These are phyloP conservation scores for Galerina sulciceps DNA, from an alignment of 768 basidiomycete genomes.

Conservation along the genomic window DNA sequence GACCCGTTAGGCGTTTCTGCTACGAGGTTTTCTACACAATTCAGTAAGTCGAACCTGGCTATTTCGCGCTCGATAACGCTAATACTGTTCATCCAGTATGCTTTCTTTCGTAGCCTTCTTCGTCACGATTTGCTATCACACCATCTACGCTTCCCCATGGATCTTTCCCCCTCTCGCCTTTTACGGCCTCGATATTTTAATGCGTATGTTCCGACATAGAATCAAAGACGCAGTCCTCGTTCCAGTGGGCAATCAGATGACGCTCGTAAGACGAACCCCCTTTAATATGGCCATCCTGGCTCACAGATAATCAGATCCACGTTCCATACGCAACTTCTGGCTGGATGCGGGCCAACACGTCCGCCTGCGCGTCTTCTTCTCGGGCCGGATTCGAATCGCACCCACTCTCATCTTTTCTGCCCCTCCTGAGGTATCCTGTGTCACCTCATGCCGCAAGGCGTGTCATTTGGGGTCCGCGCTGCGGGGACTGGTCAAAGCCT, in stretches of 20 bases:
- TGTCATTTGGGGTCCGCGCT: conserved; percentile 70
- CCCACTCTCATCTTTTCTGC: conserved; percentile 79
- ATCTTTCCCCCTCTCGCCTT: conserved; percentile 81
- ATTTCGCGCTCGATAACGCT: conserved; percentile 10
- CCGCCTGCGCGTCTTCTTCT: conserved; percentile 65
- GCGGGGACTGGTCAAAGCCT: conserved; percentile 77
- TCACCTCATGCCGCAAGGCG: conserved; percentile 36
- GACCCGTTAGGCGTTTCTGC: conserved; percentile 60
- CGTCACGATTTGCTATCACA: conserved; percentile 85
- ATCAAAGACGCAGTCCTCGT: conserved; percentile 77
- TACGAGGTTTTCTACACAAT: conserved; percentile 74
- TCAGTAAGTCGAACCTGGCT: conserved; percentile 61
- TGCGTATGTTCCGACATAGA: conserved; percentile 70
- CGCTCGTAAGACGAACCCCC: conserved; percentile 53
- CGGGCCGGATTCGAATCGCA: conserved; percentile 77
- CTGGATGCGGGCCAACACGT: conserved; percentile 84
- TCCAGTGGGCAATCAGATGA: conserved; percentile 68
- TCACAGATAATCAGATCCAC: conserved; percentile 48
- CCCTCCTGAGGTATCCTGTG: conserved; percentile 54
- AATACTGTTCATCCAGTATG: conserved; percentile 37
- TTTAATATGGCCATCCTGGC: conserved; percentile 31
- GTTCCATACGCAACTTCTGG: conserved; percentile 64
- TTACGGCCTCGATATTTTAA: conserved; percentile 74
- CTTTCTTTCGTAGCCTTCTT: conserved; percentile 62
- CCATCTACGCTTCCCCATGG: conserved; percentile 81